These are phyloP conservation scores for Lasiodiplodia theobromae DNA, from an alignment of 2,329 filamentous ascomycete genomes.

Conservation along the genomic window DNA sequence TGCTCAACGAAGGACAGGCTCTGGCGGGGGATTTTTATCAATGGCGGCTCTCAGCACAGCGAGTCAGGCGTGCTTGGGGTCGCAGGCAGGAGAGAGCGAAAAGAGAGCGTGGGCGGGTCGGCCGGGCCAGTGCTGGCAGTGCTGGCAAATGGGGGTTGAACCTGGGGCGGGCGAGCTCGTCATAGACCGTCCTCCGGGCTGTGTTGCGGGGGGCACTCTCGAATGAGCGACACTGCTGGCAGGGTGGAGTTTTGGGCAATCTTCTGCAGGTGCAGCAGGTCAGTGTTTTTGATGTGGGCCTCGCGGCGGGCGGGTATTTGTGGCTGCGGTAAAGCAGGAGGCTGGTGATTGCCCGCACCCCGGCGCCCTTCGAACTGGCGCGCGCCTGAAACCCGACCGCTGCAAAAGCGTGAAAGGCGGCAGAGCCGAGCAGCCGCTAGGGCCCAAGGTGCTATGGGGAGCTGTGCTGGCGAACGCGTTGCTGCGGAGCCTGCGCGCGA, in stretches of 20 bases:
- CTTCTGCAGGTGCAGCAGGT: conserved; percentile 19
- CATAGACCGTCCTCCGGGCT: conserved; percentile 18
- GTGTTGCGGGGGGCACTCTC: conserved; percentile 15
- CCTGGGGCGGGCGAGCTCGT: conserved; percentile 11
- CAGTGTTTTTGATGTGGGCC: conserved; percentile 24
- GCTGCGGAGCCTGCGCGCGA: conserved; percentile 13
- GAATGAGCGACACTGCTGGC: conserved; percentile 24
- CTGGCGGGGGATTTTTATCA: conserved; percentile 15
- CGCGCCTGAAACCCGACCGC: conserved; percentile 18
- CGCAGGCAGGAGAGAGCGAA: conserved; percentile 23
- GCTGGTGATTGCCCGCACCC: conserved; percentile 21
- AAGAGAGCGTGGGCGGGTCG: conserved; percentile 22
- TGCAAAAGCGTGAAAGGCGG: not conserved
- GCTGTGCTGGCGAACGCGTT: conserved; percentile 19
- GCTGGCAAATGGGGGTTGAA: conserved; percentile 10
- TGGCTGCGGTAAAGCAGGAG: conserved; percentile 25
- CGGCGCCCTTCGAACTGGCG: conserved; percentile 2
- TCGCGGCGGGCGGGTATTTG: conserved; percentile 14
- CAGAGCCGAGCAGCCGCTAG: not conserved
- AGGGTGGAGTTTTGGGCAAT: conserved; percentile 19
- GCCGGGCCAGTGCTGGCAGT: conserved; percentile 14
- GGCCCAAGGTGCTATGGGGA: not conserved
- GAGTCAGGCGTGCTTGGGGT: conserved; percentile 12
- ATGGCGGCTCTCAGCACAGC: not conserved
- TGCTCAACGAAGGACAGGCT: not conserved